Evolutionary conservation across 2,329 filamentous ascomycete genomes (phyloP).

Genomic region (Rachicladosporium sp.): DNA sequence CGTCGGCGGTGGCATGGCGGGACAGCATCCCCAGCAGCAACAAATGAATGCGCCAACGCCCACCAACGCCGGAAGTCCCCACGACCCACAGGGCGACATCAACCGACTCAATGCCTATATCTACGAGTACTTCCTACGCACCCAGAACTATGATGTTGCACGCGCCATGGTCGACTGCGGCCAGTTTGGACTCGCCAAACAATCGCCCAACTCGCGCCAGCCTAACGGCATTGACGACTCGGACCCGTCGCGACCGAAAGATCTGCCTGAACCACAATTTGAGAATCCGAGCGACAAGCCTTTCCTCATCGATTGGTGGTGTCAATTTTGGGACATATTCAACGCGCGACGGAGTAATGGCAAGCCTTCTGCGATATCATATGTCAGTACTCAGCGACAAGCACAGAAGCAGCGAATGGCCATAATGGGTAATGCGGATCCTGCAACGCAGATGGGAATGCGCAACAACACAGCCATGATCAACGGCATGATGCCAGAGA

Average conservation of each 20-base stretch:
- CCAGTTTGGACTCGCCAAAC: constrained; percentile 26
- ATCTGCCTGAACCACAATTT: constrained; percentile 64
- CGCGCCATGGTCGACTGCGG: constrained; percentile 50
- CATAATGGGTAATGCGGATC: constrained; percentile 60
- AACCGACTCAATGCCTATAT: constrained; percentile 67
- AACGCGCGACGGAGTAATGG: constrained; percentile 55
- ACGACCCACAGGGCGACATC: constrained; percentile 37
- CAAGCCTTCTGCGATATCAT: constrained; percentile 25
- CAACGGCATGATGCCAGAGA: constrained; percentile 43
- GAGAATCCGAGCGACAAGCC: constrained; percentile 54
- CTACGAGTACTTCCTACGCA: constrained; percentile 82
- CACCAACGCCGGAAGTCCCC: constrained; percentile 12
- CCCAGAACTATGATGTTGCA: constrained; percentile 73
- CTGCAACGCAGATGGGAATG: constrained; percentile 43
- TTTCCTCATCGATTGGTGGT: constrained; percentile 94
- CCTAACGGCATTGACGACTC: constrained; percentile 58
- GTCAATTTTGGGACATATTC: constrained; percentile 93
- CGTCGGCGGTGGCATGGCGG: constrained; percentile 48
- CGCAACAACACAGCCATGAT: constrained; percentile 26
- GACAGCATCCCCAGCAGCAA: constrained; percentile 9
- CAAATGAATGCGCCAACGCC: constrained; percentile 18
- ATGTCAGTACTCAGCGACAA: constrained; percentile 51
- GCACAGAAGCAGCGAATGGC: constrained; percentile 56
- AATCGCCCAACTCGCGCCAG: constrained; percentile 50
- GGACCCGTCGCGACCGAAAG: constrained; percentile 60